Conservation (phyloP, 1,284 basidiomycete species). For the Athelia sp. region DNA sequence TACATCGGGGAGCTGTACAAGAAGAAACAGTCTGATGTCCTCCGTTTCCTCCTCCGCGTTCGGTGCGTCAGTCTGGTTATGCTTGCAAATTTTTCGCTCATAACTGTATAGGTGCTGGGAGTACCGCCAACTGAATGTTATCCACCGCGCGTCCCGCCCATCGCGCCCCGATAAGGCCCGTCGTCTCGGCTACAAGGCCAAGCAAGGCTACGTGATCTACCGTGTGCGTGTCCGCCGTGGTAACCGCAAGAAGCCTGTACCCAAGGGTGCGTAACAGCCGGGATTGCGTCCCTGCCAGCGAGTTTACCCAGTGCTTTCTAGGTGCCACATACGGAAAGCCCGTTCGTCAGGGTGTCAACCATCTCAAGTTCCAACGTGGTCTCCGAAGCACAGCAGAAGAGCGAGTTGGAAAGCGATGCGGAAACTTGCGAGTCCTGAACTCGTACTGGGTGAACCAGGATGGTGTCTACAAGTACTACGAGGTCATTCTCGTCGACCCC, state of each 20-base stretch:
- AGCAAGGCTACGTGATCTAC: constrained; percentile 99
- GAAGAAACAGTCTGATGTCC: constrained; percentile 96
- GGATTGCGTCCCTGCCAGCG: background rate
- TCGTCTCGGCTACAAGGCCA: constrained; percentile 98
- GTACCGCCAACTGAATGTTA: constrained; percentile 96
- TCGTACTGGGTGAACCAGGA: constrained; percentile 99
- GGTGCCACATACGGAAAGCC: constrained; percentile 99
- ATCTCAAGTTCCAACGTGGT: constrained; percentile 97
- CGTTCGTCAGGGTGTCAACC: constrained; percentile 99
- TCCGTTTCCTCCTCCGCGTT: constrained; percentile 98
- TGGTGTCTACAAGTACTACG: constrained; percentile 99
- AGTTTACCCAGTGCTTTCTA: constrained; percentile 20
- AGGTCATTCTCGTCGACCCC: constrained; percentile 97
- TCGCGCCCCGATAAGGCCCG: constrained; percentile 99
- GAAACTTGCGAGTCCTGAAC: constrained; percentile 94
- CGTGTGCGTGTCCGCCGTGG: constrained; percentile 96
- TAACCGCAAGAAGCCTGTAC: constrained; percentile 98
- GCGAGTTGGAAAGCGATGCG: constrained; percentile 95
- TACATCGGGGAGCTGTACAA: constrained; percentile 96
- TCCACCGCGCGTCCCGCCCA: constrained; percentile 96
- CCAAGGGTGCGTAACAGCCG: constrained; percentile 70
- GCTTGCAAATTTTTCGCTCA: background rate
- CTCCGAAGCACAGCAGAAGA: constrained; percentile 95
- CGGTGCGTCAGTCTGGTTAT: constrained; percentile 49
- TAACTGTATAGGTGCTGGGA: constrained; percentile 84